Conservation (phyloP, 108 stramenopile genomes). For the Cylindrotheca fusiformis region DNA sequence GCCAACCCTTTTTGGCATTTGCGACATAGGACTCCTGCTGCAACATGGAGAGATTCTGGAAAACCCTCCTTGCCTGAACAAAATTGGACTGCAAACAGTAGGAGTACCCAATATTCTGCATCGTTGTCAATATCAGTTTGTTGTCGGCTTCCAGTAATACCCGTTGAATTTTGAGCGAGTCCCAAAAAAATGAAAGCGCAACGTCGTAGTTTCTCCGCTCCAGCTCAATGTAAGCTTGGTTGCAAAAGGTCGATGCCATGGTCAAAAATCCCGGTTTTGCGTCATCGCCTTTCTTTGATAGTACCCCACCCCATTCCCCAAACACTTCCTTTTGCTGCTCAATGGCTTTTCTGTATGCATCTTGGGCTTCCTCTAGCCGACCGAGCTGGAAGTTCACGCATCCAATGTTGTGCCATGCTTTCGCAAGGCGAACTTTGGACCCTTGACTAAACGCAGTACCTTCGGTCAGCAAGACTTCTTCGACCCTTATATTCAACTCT, state of each 20-base stretch:
- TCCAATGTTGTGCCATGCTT: constrained; percentile 64
- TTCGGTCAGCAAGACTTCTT: constrained; percentile 32
- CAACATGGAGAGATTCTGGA: constrained; percentile 32
- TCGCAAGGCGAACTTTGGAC: constrained; percentile 51
- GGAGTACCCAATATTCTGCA: constrained; percentile 56
- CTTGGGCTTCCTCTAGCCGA: constrained; percentile 37
- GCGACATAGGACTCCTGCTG: constrained; percentile 36
- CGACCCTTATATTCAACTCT: constrained; percentile 43
- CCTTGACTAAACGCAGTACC: constrained; percentile 24
- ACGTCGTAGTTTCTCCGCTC: constrained; percentile 38
- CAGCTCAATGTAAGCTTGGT: constrained; percentile 56
- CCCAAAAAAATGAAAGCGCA: constrained; percentile 40
- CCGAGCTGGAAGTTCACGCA: constrained; percentile 59
- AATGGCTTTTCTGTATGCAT: constrained; percentile 44
- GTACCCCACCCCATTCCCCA: constrained; percentile 10
- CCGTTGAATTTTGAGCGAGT: constrained; percentile 53
- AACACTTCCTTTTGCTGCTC: constrained; percentile 45
- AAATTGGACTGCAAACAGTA: constrained; percentile 26
- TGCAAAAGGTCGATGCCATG: constrained; percentile 66
- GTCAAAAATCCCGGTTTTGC: constrained; percentile 54
- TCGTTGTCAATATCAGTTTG: constrained; percentile 48
- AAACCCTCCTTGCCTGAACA: constrained; percentile 38
- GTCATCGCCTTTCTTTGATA: constrained; percentile 15
- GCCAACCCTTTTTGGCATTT: constrained; percentile 27
- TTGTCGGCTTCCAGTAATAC: constrained; percentile 43